Percentiles rank a stretch among this genome's conserved stretches.
Conservation (phyloP, 768 basidiomycete species). For the Rhodosporidiobolus sp. region DNA sequence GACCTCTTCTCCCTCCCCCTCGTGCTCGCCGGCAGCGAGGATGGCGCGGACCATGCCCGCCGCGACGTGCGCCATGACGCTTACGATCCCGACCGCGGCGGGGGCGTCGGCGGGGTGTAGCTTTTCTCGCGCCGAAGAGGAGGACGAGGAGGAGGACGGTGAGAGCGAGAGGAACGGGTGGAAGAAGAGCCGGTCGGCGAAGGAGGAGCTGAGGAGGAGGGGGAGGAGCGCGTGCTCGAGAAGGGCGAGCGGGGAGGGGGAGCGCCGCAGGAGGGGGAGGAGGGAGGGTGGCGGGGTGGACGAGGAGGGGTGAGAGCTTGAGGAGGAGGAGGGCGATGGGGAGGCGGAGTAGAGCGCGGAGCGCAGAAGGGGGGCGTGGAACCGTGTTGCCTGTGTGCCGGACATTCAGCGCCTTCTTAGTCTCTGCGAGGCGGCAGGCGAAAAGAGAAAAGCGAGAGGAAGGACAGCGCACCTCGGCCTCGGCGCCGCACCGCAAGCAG, state of each 20-base stretch:
- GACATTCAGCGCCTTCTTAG: no score
- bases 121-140: neutral
- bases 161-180: neutral
- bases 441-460: neutral
- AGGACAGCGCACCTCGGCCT: neutral
- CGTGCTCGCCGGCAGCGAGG: neutral
- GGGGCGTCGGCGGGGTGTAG: neutral
- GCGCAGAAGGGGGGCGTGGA: neutral
- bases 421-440: no score
- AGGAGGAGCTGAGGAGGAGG: neutral
- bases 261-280: neutral
- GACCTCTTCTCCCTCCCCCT: neutral
- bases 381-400: neutral
- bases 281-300: neutral
- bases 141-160: neutral
- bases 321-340: neutral
- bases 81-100: neutral
- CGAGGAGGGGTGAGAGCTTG: neutral
- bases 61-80: neutral
- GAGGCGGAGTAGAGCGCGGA: neutral
- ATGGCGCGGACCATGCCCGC: neutral
- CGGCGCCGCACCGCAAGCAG: neutral
- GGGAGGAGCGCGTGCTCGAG: neutral
- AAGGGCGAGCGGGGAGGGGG: neutral
- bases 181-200: conserved; percentile 3